Base-by-base conservation (phyloP, 2,329 filamentous ascomycete genomes). In the Trichophyton mentagrophytes region DNA sequence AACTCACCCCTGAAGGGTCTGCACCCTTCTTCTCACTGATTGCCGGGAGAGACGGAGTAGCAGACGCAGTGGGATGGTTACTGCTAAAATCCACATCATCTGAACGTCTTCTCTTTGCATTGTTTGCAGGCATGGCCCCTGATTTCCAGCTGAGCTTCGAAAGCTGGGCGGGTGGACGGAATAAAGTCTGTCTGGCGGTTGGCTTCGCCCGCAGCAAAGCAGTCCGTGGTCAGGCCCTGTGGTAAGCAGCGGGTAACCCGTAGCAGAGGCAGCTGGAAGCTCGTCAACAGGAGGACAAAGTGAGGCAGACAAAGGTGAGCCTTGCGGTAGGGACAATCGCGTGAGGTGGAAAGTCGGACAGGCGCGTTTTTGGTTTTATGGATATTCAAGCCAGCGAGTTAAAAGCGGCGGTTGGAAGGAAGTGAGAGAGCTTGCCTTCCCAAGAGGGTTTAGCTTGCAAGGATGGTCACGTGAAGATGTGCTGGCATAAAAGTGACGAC, bases 1-100 rank as follows among this genome's bases (percentile, higher is more conserved):
- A 55, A 55, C 51, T 55, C 51, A 55, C 51, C 27, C 51, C 51
- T n/a, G 51, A 55, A 55, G 51, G 17, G 13, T 55, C 51, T 36
- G 27, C 11, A 8, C 38, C 9, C 30, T n/a, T 33, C 11, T 55
- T 55, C 30, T 55, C 51, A 55, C 30, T 20, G 15, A 30, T 30
- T 15, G 33, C 51, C 17, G 27, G 13, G 15, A 36, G 22, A n/a
- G 47, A 20, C 25, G 47, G 47, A 3, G 11, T 5, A 36, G 30
- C 13, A 6, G 27, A 15, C 25, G 51, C n/a, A 17, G 51, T n/a
- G 25, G 51, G 51, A 36, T 55, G 51, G 27, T 55, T 55, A 27
- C 51, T 55, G n/a, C 51, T 55, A 7, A 33, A 55, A n/a, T 55
- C 51, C 15, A 55, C 51, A 17, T 55, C 51, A 36, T 55, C 51